Conservation (phyloP, 2,329 filamentous ascomycete genomes). For the Fusarium sterilihyphosum region DNA sequence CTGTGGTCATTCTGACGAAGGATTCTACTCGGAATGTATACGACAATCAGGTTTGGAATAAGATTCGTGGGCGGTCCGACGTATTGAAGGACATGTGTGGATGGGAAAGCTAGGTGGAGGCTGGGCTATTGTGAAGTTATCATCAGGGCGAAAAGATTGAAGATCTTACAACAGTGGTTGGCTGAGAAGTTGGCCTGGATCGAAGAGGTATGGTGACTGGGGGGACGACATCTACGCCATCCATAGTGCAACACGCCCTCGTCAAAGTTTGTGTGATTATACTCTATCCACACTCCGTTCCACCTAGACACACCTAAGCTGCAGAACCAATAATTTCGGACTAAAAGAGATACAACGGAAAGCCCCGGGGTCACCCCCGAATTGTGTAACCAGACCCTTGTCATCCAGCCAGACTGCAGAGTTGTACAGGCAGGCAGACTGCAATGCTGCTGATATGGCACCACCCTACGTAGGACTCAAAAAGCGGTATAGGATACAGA, state of each 20-base stretch:
- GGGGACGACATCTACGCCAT: not conserved
- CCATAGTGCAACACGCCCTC: not conserved
- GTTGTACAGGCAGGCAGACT: not conserved
- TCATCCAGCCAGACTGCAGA: not conserved
- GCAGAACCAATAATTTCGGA: not conserved
- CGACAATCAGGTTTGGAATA: not conserved
- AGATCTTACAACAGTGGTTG: not conserved
- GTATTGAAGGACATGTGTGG: not conserved
- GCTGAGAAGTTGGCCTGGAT: not conserved
- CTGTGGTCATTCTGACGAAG: not conserved
- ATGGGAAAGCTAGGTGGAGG: not conserved
- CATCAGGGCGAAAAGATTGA: not conserved
- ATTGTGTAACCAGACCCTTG: not conserved
- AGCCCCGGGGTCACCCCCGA: not conserved
- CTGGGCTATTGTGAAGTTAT: fast-evolving
- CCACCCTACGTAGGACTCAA: not conserved
- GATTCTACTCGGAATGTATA: not conserved
- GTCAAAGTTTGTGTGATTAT: not conserved
- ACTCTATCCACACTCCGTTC: fast-evolving
- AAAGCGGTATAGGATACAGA: not conserved
- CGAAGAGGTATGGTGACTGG: not conserved
- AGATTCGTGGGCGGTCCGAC: not conserved
- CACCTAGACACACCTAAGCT: fast-evolving
- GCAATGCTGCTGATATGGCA: not conserved
- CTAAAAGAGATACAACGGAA: not conserved